phyloP scores from a whole-genome alignment of 306 rosid species.

The Prunus armeniaca region DNA sequence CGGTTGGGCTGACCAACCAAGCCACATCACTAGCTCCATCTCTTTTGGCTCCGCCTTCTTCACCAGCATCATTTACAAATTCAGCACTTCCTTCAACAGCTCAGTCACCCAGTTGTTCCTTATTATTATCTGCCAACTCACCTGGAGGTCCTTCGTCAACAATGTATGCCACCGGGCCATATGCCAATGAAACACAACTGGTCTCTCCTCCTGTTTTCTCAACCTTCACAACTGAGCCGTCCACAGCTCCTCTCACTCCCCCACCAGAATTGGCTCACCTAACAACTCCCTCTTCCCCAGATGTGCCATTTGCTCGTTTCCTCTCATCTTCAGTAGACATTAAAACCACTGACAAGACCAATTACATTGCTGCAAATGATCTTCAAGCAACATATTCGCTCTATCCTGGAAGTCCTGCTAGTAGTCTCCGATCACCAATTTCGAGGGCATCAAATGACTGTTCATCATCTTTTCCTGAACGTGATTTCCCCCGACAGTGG shows the following conservation, averaged over 20 bases:
- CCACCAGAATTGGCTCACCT: slow-evolving; percentile 98
- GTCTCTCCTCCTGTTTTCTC: slow-evolving; percentile 99
- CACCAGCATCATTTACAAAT: slow-evolving; percentile 92
- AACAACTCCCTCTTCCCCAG: slow-evolving; percentile 99
- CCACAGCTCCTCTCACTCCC: slow-evolving; percentile 97
- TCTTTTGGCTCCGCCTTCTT: slow-evolving; percentile 95
- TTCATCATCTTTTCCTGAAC: slow-evolving; percentile 75
- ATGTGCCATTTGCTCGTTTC: slow-evolving; percentile 95
- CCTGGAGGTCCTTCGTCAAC: slow-evolving; percentile 97
- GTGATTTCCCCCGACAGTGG: slow-evolving; percentile 75
- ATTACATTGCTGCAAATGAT: slow-evolving; percentile 73
- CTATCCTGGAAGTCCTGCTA: slow-evolving; percentile 93
- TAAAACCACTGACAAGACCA: slow-evolving; percentile 50
- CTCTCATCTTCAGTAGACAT: slow-evolving; percentile 77
- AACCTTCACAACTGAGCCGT: slow-evolving; percentile 96
- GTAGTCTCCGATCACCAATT: slow-evolving; percentile 71
- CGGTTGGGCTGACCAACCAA: slow-evolving; percentile 66
- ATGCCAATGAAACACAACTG: slow-evolving; percentile 86
- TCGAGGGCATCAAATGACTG: slow-evolving; percentile 79
- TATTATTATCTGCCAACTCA: slow-evolving; percentile 86
- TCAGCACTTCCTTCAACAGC: slow-evolving; percentile 95
- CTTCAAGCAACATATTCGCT: slow-evolving; percentile 87
- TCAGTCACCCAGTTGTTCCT: slow-evolving; percentile 82
- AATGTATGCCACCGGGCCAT: slow-evolving; percentile 94
- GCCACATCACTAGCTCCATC: slow-evolving; percentile 76